Evolutionary conservation across 2,329 filamentous ascomycete genomes (phyloP).

Genomic region (Fusarium torreyae): DNA sequence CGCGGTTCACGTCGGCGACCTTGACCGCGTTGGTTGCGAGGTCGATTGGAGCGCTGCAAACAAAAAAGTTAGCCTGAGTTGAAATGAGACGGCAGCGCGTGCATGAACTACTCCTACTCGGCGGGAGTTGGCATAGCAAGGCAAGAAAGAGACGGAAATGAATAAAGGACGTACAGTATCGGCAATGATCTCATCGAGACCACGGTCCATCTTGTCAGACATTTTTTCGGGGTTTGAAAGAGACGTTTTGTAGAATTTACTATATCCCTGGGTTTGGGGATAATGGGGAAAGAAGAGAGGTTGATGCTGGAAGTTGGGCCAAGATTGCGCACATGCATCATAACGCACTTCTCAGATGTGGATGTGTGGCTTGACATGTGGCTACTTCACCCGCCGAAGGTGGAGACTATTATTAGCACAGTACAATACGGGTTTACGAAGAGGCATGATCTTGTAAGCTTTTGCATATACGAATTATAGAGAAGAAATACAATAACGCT

Average conservation of each 20-base stretch:
- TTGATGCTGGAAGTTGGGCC: slow-evolving; percentile 6
- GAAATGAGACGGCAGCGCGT: slow-evolving; percentile 30
- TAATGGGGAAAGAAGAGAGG: slow-evolving; percentile 12
- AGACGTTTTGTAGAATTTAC: slow-evolving; percentile 6
- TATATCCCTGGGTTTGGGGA: background rate
- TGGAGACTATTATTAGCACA: no score
- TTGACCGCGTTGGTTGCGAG: slow-evolving; percentile 56
- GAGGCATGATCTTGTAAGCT: no score
- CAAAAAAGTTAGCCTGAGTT: slow-evolving; percentile 41
- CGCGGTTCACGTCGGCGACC: slow-evolving; percentile 57
- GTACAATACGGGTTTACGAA: no score
- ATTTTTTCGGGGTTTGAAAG: slow-evolving; percentile 46
- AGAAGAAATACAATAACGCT: no score
- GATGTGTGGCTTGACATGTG: no score
- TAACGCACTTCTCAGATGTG: no score
- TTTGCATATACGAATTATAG: no score
- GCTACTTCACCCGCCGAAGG: no score
- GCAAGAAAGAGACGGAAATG: slow-evolving; percentile 19
- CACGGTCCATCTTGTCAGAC: slow-evolving; percentile 66
- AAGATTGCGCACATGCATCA: no score
- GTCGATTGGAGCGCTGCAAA: slow-evolving; percentile 50
- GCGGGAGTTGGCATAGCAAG: slow-evolving; percentile 2
- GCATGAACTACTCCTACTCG: slow-evolving; percentile 5
- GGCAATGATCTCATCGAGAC: slow-evolving; percentile 71
- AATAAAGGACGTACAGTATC: slow-evolving; percentile 58